A percentile compares a stretch with the other conserved stretches of the same genome.
Evolutionary conservation across 768 basidiomycete genomes (phyloP).

Genomic region (Xerocomus potaroensis): DNA sequence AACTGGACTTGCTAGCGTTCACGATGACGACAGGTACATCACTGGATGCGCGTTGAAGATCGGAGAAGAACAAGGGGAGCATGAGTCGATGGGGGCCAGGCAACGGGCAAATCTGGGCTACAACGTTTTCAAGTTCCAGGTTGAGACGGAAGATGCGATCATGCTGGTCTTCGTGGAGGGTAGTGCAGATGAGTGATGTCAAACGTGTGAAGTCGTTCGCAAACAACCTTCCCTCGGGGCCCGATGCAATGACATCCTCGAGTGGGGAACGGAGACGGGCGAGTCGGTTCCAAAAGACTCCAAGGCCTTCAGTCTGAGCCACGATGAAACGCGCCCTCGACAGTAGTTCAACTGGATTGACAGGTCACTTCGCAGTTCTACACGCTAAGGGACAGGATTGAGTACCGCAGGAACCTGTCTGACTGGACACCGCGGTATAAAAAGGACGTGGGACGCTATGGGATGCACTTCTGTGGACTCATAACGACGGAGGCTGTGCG

Average conservation of each 20-base stretch:
- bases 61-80: constrained; percentile 10
- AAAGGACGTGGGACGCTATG: no score
- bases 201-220: background rate
- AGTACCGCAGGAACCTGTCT: no score
- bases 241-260: background rate
- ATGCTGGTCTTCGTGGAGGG: background rate
- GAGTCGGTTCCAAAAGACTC: background rate
- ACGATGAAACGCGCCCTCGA: no score
- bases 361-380: no score
- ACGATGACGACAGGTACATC: constrained; percentile 30
- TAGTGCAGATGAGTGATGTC: constrained; percentile 1
- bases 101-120: constrained; percentile 13
- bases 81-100: constrained; percentile 24
- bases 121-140: background rate
- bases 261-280: background rate
- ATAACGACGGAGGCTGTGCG: no score
- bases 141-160: background rate
- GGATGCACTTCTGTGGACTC: no score
- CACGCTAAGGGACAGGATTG: no score
- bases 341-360: no score
- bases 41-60: constrained; percentile 13
- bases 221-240: background rate
- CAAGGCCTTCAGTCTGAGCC: no score
- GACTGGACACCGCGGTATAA: no score
- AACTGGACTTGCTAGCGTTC: constrained; percentile 26